Evolutionary conservation across 78 protist species (phyloP).

Genomic region (Dictyostelium firmibasis): DNA sequence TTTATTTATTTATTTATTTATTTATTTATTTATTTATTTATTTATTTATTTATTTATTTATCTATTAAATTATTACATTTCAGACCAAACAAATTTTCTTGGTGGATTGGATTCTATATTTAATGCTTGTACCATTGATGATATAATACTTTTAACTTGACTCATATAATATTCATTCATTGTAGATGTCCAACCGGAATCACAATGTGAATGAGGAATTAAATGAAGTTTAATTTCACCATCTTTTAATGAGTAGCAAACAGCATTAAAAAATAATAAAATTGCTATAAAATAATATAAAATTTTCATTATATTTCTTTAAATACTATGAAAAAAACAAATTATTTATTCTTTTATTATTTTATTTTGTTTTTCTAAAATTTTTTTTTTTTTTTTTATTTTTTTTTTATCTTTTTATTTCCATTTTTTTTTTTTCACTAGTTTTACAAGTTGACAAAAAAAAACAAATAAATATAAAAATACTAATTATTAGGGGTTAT

Average conservation of each 20-base stretch:
- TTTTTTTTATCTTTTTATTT: no score
- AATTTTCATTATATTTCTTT: neutral
- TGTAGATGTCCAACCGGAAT: constrained; percentile 31
- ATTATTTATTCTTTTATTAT: no score
- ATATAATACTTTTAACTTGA: neutral
- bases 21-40: no score
- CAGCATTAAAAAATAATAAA: neutral
- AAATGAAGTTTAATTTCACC: constrained; percentile 14
- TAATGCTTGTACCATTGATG: neutral
- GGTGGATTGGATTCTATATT: neutral
- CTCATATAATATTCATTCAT: constrained; percentile 30
- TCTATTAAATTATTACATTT: no score
- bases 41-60: no score
- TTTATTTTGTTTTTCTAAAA: no score
- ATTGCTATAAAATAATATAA: neutral
- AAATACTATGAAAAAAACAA: neutral
- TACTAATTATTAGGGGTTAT: neutral
- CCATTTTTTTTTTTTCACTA: neutral
- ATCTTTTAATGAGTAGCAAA: neutral
- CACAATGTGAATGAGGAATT: constrained; percentile 27
- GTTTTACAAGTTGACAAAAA: neutral
- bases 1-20: no score
- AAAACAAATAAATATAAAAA: no score
- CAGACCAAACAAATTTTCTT: constrained; percentile 68
- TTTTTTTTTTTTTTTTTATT: no score